Evolutionary conservation across 1,284 basidiomycete genomes (phyloP).

Genomic region (Leccinum angustisporum): DNA sequence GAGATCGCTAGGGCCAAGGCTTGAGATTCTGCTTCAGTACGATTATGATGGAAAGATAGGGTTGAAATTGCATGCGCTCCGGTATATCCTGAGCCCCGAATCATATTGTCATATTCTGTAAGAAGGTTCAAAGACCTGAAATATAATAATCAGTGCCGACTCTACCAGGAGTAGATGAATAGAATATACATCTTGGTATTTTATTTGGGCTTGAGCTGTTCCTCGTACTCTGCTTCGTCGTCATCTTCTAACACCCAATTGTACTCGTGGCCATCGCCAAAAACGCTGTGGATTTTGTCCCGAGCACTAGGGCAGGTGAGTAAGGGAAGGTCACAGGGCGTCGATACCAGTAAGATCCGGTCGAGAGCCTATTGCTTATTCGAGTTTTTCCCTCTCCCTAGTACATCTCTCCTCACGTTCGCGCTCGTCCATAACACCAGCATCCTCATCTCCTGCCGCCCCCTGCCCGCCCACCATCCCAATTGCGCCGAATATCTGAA

Average conservation of each 20-base stretch:
- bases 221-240: slow-evolving; percentile 60
- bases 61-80: slow-evolving; percentile 92
- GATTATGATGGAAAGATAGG: slow-evolving; percentile 64
- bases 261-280: slow-evolving; percentile 50
- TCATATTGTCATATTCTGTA: slow-evolving; percentile 93
- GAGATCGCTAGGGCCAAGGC: slow-evolving; percentile 82
- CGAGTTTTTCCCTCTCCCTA: slow-evolving; percentile 62
- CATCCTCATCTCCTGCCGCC: slow-evolving; percentile 63
- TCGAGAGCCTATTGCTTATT: slow-evolving; percentile 62
- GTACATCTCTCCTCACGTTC: slow-evolving; percentile 67
- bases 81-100: slow-evolving; percentile 88
- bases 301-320: slow-evolving; percentile 66
- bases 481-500: slow-evolving; percentile 76
- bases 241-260: slow-evolving; percentile 90
- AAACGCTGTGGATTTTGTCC: slow-evolving; percentile 93
- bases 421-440: slow-evolving; percentile 67
- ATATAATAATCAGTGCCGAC: slow-evolving; percentile 10
- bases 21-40: slow-evolving; percentile 65
- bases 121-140: slow-evolving; percentile 97
- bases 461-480: slow-evolving; percentile 75
- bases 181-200: slow-evolving; percentile 81
- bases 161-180: slow-evolving; percentile 7
- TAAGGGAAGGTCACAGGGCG: slow-evolving; percentile 21
- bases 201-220: slow-evolving; percentile 69
- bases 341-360: slow-evolving; percentile 87